phyloP scores from a whole-genome alignment of 2,329 filamentous ascomycete species.

The Drechslerella coelobrocha region DNA sequence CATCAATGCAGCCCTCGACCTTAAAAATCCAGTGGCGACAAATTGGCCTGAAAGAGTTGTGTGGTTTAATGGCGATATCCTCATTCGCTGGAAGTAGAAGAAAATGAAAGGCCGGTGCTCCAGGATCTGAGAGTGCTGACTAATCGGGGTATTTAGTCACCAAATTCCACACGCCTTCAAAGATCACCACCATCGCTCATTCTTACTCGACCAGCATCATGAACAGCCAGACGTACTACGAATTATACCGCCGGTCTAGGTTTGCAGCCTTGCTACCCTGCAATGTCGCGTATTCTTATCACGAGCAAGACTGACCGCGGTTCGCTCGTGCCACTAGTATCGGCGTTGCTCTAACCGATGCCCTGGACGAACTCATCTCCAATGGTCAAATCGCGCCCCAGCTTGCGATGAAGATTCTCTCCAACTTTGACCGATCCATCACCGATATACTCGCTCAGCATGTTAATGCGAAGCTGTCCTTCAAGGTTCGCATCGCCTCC shows the following conservation, averaged over 20 bases:
- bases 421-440: constrained; percentile 92
- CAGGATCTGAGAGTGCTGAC: not conserved
- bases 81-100: not conserved
- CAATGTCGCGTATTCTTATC: not conserved
- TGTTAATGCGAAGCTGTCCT: constrained; percentile 87
- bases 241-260: constrained; percentile 98
- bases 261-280: constrained; percentile 65
- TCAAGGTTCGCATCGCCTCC: constrained; percentile 73
- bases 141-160: not conserved
- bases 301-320: constrained; percentile 37
- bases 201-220: constrained; percentile 56
- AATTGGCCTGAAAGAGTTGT: not conserved
- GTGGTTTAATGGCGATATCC: not conserved
- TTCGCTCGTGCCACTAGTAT: constrained; percentile 67
- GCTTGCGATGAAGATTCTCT: constrained; percentile 96
- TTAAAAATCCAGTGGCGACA: not conserved
- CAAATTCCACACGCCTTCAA: not conserved
- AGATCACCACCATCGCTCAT: not conserved
- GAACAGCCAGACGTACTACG: constrained; percentile 73
- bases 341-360: constrained; percentile 90
- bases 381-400: constrained; percentile 95
- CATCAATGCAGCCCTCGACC: too few species aligned
- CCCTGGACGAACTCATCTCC: constrained; percentile 94
- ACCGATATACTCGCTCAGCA: constrained; percentile 89
- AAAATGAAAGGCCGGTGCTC: not conserved